Conservation (phyloP, 345 rosid genomes). For the Dimocarpus longan region DNA sequence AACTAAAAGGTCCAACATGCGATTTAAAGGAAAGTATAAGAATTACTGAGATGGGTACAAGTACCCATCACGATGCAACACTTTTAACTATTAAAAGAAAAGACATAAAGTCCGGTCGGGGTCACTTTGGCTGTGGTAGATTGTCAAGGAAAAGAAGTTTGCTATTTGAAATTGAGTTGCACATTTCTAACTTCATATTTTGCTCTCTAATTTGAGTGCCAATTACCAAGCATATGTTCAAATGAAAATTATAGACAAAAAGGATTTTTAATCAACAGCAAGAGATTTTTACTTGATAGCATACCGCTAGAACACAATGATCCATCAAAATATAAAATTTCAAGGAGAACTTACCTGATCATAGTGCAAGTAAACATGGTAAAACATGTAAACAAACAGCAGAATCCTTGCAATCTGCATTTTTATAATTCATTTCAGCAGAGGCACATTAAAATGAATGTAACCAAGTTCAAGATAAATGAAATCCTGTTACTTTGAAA, state of each 20-base stretch:
- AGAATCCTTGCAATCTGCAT: conserved; percentile 82
- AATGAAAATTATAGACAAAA: neutral
- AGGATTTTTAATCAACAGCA: neutral
- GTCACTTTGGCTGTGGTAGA: neutral
- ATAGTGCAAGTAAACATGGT: conserved; percentile 69
- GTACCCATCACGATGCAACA: neutral
- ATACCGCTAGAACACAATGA: neutral
- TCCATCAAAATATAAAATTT: neutral
- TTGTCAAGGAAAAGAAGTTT: neutral
- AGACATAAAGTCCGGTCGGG: neutral
- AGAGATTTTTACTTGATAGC: neutral
- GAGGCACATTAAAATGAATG: neutral
- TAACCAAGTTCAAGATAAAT: neutral
- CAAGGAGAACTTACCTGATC: conserved; percentile 58
- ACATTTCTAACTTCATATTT: neutral
- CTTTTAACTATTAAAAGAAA: neutral
- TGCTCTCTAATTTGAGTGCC: neutral
- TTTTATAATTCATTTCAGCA: conserved; percentile 22
- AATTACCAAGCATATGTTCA: neutral
- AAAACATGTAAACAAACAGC: conserved; percentile 72
- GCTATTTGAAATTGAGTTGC: neutral
- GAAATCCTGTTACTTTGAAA: conserved; percentile 3
- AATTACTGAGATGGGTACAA: neutral
- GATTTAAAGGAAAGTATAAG: neutral
- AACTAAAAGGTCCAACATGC: neutral